Evolutionary conservation across 495 filamentous ascomycete genomes (phyloP), one percentile per base, ranked within the genome.

Genomic region (Acidomyces sp.): DNA sequence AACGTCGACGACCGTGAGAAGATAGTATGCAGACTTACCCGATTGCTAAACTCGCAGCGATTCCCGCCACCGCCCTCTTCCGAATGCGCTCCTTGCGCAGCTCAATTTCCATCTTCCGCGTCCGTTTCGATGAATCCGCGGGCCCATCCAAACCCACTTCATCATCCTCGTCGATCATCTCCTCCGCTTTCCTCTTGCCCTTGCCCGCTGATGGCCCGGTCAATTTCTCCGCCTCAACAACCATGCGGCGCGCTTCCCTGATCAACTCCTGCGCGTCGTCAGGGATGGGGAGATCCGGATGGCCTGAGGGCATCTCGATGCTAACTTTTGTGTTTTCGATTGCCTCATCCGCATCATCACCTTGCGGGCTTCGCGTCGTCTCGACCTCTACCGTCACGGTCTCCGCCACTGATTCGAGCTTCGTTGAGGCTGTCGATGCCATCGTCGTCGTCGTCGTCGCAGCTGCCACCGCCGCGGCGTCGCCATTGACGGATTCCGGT

Each of bases 171-270:
- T 66, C 66, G 6, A 70, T 67, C 24, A 85, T 63, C 21, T 92
- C 86, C 9, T 80, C 80, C 0, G 72, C 74, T 65, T 93, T 95
- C 49, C 90, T 75, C 70, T 96, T 96, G 17, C 48, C 48, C 5
- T 81, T 80, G 16, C 41, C 44, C 17, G 31, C 24, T 37, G 35
- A 25, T 7, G 63, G 64, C 0, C 59, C 59, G 22, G 76, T 68
- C 32, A 73, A 58, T 46, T 77, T 74, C 33, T 67, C 68, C 29
- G 83, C 85, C 39, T 82, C 81, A 37, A 80, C 72, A 4, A 96
- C 90, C 85, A 95, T 93, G 48, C 76, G 75, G 57, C 80, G 85
- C 5, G 90, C 90, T 58, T 82, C 71, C 33, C 74, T 78, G 32
- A 96, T 77, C 79, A 95, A 82, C 23, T 77, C 69, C 40, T 81